Conservation (phyloP, 2,329 filamentous ascomycete genomes). For the Penicillium sp. region DNA sequence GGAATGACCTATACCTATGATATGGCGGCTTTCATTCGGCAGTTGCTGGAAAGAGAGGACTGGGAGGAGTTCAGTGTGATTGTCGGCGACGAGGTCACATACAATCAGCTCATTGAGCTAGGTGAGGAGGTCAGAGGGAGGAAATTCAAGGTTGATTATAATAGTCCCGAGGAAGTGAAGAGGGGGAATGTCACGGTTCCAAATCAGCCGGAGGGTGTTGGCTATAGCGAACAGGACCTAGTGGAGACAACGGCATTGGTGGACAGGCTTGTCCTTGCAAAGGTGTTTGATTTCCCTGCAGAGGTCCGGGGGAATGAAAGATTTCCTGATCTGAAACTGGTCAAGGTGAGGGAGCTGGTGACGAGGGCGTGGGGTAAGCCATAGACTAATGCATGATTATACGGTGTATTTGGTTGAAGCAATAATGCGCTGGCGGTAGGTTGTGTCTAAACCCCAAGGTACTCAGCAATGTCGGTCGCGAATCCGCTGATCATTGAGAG, state of each 20-base stretch:
- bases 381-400: background rate
- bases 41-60: conserved; percentile 45
- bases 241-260: conserved; percentile 34
- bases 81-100: conserved; percentile 50
- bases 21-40: conserved; percentile 53
- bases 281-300: conserved; percentile 34
- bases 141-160: conserved; percentile 42
- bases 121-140: conserved; percentile 48
- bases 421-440: too few relatives aligned
- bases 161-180: conserved; percentile 40
- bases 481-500: background rate
- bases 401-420: background rate
- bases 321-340: conserved; percentile 31
- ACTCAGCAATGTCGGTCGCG: background rate
- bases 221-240: conserved; percentile 29
- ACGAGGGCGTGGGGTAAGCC: conserved; percentile 13
- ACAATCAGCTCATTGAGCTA: conserved; percentile 51
- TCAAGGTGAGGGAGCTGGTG: conserved; percentile 32
- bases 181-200: conserved; percentile 42
- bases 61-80: conserved; percentile 50
- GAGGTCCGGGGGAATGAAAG: conserved; percentile 27
- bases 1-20: conserved; percentile 57
- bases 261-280: conserved; percentile 34
- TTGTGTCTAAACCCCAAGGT: background rate
- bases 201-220: conserved; percentile 25